A percentile compares a stretch with the other conserved stretches of the same genome.
Evolutionary conservation across 1,139 yeast species (phyloP).

Genomic region (Debaryomyces coudertii): DNA sequence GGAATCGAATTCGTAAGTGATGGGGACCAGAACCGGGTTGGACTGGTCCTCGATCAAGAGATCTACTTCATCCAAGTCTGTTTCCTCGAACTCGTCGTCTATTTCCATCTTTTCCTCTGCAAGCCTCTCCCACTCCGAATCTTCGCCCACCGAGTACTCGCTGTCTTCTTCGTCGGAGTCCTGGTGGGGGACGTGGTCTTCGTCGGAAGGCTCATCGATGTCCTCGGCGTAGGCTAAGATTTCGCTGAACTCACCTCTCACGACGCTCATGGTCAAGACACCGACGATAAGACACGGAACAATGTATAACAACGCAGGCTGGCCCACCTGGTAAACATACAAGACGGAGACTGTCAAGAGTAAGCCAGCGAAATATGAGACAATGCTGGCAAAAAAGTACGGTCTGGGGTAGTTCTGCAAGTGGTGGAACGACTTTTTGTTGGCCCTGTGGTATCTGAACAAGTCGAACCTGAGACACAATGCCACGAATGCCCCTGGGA

Average conservation of each 20-base stretch:
- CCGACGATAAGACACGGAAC: constrained; percentile 54
- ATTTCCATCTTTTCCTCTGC: constrained; percentile 24
- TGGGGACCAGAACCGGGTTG: constrained; percentile 11
- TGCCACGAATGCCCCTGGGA: constrained; percentile 57
- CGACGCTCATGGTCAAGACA: constrained; percentile 30
- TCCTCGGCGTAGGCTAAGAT: constrained; percentile 35
- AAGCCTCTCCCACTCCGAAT: constrained; percentile 26
- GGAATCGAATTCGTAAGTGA: constrained; percentile 21
- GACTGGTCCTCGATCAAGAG: constrained; percentile 11
- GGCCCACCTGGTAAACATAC: constrained; percentile 48
- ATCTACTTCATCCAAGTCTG: constrained; percentile 17
- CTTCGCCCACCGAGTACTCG: constrained; percentile 21
- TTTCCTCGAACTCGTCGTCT: constrained; percentile 18
- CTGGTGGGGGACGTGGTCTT: constrained; percentile 14
- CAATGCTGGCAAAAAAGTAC: constrained; percentile 47
- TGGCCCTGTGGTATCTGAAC: constrained; percentile 33
- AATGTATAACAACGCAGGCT: constrained; percentile 68
- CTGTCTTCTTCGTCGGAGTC: constrained; percentile 16
- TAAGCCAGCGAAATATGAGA: constrained; percentile 51
- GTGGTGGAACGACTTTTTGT: constrained; percentile 38
- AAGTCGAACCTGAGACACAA: constrained; percentile 56
- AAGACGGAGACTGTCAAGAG: constrained; percentile 44
- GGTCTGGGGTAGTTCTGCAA: constrained; percentile 41
- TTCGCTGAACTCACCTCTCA: constrained; percentile 42
- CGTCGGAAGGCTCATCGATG: constrained; percentile 21